A percentile compares a stretch with the other conserved stretches of the same genome.
Conservation (phyloP, 805 yeast species). For the Wickerhamomyces chambardii region DNA sequence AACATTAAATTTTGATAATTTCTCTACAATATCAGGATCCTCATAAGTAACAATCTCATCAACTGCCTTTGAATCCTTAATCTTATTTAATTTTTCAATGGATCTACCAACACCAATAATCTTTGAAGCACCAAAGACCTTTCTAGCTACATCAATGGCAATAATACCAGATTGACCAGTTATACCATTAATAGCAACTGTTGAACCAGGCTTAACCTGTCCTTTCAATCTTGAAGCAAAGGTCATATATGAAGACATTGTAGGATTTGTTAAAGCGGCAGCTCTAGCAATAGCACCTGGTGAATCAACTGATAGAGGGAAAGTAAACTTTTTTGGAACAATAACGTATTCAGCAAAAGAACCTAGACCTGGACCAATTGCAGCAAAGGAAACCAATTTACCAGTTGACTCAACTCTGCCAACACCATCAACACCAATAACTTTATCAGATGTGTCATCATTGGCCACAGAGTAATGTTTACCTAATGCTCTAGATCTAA, state of each 20-base stretch:
- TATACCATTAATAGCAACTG: conserved; percentile 4
- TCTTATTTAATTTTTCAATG: neutral
- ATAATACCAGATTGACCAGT: conserved; percentile 4
- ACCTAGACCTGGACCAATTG: conserved; percentile 1
- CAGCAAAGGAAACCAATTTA: conserved; percentile 1
- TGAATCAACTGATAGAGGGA: neutral
- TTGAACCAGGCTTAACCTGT: neutral
- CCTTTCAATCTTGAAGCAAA: conserved; percentile 1
- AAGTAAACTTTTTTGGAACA: conserved; percentile 1
- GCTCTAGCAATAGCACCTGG: conserved; percentile 1
- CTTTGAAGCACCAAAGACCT: conserved; percentile 1
- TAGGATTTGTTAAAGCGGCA: conserved; percentile 3
- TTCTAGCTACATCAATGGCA: conserved; percentile 4
- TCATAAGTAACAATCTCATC: neutral
- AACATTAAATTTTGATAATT: neutral
- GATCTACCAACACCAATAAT: conserved; percentile 5
- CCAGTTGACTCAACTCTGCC: neutral
- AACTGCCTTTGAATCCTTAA: neutral
- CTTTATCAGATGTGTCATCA: neutral
- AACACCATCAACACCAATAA: conserved; percentile 6
- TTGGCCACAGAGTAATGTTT: conserved; percentile 1
- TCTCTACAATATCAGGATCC: neutral
- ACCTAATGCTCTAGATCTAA: conserved; percentile 3
- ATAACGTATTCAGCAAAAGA: conserved; percentile 3
- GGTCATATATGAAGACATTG: conserved; percentile 6